Conservation (phyloP, 176 grass and related monocot species). For the Raddia guianensis region DNA sequence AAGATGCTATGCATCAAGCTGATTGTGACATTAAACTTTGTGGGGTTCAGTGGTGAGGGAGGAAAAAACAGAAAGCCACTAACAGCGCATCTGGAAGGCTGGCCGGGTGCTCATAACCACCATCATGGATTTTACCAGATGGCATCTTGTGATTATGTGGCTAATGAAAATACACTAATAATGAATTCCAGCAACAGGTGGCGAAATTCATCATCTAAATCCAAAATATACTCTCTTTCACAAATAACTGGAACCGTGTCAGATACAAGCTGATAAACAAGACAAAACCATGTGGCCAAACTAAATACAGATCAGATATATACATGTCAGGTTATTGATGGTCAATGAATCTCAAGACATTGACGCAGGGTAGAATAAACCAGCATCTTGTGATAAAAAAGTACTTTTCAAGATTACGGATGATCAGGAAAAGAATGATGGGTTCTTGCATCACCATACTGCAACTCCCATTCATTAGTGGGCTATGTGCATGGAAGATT, state of each 20-base stretch:
- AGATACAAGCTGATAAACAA: constrained; percentile 19
- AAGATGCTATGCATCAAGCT: constrained; percentile 65
- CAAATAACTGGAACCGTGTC: not conserved
- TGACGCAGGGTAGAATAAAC: constrained; percentile 34
- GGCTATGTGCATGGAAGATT: constrained; percentile 61
- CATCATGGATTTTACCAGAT: constrained; percentile 54
- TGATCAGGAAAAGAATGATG: constrained; percentile 53
- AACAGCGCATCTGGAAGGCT: constrained; percentile 66
- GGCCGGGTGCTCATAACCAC: constrained; percentile 47
- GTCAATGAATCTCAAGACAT: constrained; percentile 22
- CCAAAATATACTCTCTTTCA: constrained; percentile 11
- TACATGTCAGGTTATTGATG: constrained; percentile 2
- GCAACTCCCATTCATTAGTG: constrained; percentile 51
- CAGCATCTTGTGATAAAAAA: constrained; percentile 40
- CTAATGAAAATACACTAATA: constrained; percentile 34
- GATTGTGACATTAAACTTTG: constrained; percentile 67
- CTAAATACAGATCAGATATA: not conserved
- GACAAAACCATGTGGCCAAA: constrained; percentile 21
- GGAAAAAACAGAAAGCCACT: constrained; percentile 44
- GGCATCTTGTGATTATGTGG: constrained; percentile 48
- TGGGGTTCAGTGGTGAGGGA: constrained; percentile 46
- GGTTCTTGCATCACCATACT: constrained; percentile 65
- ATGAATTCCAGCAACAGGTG: constrained; percentile 10
- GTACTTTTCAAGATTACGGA: constrained; percentile 47
- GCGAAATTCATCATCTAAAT: not conserved